Conservation (phyloP, 2,329 filamentous ascomycete genomes). For the Orbilia quercus region DNA sequence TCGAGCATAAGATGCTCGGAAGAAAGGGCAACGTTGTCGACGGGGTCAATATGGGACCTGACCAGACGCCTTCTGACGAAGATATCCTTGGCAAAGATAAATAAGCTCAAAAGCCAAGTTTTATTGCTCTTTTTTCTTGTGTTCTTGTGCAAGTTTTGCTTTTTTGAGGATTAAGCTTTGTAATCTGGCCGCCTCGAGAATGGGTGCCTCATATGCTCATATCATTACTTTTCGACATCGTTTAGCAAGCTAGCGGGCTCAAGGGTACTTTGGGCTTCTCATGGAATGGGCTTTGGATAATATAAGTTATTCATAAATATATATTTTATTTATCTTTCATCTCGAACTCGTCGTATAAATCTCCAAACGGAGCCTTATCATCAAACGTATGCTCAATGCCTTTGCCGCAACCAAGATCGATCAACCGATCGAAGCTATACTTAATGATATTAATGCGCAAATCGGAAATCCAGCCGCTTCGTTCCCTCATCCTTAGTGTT, state of each 20-base stretch:
- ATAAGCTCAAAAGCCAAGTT: slow-evolving; percentile 18
- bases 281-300: slow-evolving; percentile 5
- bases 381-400: no score
- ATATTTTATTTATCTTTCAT: slow-evolving; percentile 51
- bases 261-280: slow-evolving; percentile 10
- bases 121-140: slow-evolving; percentile 9
- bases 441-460: slow-evolving; percentile 65
- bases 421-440: neutral
- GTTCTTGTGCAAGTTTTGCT: slow-evolving; percentile 7
- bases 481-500: slow-evolving; percentile 69
- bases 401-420: no score
- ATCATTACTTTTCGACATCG: neutral
- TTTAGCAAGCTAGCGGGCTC: neutral
- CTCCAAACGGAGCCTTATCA: no score
- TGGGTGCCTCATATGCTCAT: neutral
- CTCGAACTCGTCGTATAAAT: slow-evolving; percentile 26
- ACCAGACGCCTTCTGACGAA: slow-evolving; percentile 10
- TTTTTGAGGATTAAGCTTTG: no score
- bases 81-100: slow-evolving; percentile 46
- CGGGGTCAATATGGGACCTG: slow-evolving; percentile 57
- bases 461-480: slow-evolving; percentile 70
- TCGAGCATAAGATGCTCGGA: slow-evolving; percentile 69
- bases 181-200: no score
- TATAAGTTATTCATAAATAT: slow-evolving; percentile 9
- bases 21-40: slow-evolving; percentile 63